These are phyloP conservation scores for Volvox carteri DNA, from an alignment of 163 green algal genomes.

Conservation along the genomic window DNA sequence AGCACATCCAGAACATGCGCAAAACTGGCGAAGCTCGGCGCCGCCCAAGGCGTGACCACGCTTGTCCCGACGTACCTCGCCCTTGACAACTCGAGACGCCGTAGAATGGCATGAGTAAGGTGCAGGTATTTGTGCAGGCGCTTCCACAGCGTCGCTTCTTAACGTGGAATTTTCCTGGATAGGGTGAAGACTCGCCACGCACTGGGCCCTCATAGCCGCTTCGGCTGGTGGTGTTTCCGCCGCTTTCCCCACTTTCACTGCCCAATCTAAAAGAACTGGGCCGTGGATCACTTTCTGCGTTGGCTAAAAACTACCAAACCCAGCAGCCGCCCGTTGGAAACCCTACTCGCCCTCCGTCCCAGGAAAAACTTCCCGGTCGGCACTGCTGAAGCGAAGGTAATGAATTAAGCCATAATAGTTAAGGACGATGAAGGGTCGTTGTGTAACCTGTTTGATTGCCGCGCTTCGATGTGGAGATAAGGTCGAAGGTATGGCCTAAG, in stretches of 20 bases:
- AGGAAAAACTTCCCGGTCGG: background rate
- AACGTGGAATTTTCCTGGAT: constrained; percentile 12
- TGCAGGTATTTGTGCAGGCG: constrained; percentile 21
- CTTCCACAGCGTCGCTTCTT: constrained; percentile 4
- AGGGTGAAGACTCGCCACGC: background rate
- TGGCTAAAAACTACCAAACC: background rate
- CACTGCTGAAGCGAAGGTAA: background rate
- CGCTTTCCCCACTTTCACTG: constrained; percentile 38
- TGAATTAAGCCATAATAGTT: background rate
- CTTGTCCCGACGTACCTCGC: constrained; percentile 56
- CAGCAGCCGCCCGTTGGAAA: constrained; percentile 8
- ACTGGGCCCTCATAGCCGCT: constrained; percentile 8
- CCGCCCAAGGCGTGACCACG: constrained; percentile 12
- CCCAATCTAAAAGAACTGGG: background rate
- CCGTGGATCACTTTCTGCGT: background rate
- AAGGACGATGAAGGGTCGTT: background rate
- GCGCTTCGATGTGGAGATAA: background rate
- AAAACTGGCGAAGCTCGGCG: background rate
- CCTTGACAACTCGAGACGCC: constrained; percentile 60
- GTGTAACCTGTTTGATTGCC: background rate
- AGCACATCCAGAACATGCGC: background rate
- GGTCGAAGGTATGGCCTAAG: no score
- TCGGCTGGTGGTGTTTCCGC: constrained; percentile 1
- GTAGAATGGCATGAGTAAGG: constrained; percentile 56
- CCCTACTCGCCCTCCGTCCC: constrained; percentile 23